These are phyloP conservation scores for Sclerotinia borealis DNA, from an alignment of 2,329 filamentous ascomycete species.

Conservation along the genomic window DNA sequence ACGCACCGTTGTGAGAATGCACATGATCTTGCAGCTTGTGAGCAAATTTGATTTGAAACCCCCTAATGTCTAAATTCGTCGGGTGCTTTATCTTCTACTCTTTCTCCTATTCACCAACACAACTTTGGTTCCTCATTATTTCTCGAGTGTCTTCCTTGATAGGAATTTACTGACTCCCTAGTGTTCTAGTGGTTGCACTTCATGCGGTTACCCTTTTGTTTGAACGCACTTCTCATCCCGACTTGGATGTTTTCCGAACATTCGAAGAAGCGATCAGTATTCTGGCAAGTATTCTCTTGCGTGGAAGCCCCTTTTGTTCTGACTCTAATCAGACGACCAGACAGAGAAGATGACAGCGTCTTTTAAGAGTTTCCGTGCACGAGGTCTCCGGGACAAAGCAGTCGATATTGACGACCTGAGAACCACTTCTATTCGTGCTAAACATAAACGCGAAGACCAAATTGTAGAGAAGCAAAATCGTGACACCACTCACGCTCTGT, in stretches of 20 bases:
- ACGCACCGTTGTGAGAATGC: conserved; percentile 15
- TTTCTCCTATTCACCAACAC: too few relatives aligned
- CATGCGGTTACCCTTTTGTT: conserved; percentile 14
- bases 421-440: conserved; percentile 9
- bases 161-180: neutral
- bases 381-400: conserved; percentile 9
- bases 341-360: conserved; percentile 15
- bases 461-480: conserved; percentile 12
- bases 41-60: neutral
- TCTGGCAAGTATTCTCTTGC: conserved; percentile 1
- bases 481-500: conserved; percentile 14
- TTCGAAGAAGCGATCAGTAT: conserved; percentile 18
- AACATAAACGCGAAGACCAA: conserved; percentile 8
- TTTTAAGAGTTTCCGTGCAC: conserved; percentile 13
- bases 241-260: conserved; percentile 13
- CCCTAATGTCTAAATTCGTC: neutral
- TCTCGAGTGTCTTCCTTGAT: neutral
- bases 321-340: neutral
- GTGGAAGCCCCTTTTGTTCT: neutral
- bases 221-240: conserved; percentile 14
- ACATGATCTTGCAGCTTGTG: conserved; percentile 14
- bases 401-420: conserved; percentile 5
- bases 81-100: too few relatives aligned
- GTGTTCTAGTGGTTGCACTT: neutral
- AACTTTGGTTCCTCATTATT: neutral